These are phyloP conservation scores for Iberis pinnata DNA, from an alignment of 345 rosid genomes.

Conservation along the genomic window DNA sequence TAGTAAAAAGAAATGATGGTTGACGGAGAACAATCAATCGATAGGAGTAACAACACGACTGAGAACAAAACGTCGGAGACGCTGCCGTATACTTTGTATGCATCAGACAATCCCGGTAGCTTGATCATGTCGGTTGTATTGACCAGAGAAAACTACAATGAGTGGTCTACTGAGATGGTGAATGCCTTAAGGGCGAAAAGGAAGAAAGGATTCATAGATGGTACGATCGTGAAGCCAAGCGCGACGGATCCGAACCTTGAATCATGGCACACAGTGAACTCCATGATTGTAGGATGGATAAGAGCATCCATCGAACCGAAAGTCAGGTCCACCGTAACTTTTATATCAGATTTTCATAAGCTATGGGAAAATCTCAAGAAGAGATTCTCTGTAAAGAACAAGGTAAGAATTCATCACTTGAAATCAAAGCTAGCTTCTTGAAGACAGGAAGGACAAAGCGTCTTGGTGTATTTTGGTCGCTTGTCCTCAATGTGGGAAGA, in stretches of 20 bases:
- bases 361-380: background rate
- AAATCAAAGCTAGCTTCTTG: background rate
- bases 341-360: background rate
- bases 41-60: no score
- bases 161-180: background rate
- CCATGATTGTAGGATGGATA: background rate
- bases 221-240: background rate
- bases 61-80: no score
- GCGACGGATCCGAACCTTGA: rapidly evolving
- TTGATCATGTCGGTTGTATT: background rate
- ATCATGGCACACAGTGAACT: background rate
- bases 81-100: background rate
- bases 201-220: background rate
- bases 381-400: background rate
- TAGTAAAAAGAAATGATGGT: no score
- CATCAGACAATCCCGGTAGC: background rate
- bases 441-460: background rate
- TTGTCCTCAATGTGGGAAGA: background rate
- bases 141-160: background rate
- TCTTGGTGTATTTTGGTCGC: background rate
- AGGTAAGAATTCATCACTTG: background rate
- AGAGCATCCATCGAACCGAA: background rate
- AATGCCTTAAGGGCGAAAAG: background rate
- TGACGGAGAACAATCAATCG: no score
- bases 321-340: background rate